A percentile compares a stretch with the other conserved stretches of the same genome.
Evolutionary conservation across 192 early-diverging fungal species (phyloP).

Genomic region (Kappamyces sp.): DNA sequence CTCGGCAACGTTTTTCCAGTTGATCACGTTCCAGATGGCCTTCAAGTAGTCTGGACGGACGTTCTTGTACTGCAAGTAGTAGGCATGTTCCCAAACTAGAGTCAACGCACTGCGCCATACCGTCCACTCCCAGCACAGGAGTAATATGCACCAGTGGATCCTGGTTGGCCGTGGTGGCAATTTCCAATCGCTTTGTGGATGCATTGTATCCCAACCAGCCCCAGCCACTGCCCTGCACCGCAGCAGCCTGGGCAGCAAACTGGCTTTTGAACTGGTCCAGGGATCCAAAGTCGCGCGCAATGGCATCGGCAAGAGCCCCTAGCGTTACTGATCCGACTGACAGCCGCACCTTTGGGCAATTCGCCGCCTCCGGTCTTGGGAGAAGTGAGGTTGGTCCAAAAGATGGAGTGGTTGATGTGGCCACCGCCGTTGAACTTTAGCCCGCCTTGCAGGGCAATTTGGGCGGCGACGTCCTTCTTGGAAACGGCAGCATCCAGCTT

Average conservation of each 20-base stretch:
- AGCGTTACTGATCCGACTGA: constrained; percentile 1
- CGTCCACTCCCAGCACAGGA: constrained; percentile 88
- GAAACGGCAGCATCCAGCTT: constrained; percentile 68
- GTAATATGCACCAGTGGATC: constrained; percentile 67
- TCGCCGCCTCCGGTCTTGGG: constrained; percentile 74
- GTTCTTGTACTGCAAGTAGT: constrained; percentile 97
- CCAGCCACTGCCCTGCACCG: constrained; percentile 91
- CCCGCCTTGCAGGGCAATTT: constrained; percentile 71
- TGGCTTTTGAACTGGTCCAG: constrained; percentile 69
- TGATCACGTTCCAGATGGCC: constrained; percentile 90
- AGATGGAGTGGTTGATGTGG: constrained; percentile 83
- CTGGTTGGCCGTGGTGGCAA: constrained; percentile 86
- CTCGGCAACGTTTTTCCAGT: constrained; percentile 93
- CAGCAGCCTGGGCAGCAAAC: constrained; percentile 75
- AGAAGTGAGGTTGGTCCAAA: constrained; percentile 92
- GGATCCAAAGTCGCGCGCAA: constrained; percentile 76
- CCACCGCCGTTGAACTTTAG: constrained; percentile 94
- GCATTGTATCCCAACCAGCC: constrained; percentile 94
- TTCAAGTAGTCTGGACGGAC: constrained; percentile 94
- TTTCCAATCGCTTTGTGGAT: constrained; percentile 67
- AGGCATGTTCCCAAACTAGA: constrained; percentile 52
- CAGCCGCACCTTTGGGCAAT: constrained; percentile 50
- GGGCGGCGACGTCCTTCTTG: constrained; percentile 62
- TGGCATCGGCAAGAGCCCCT: constrained; percentile 62
- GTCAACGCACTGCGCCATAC: constrained; percentile 73